Base-by-base conservation (phyloP, 805 yeast genomes). In the Saccharomycopsis sp. region DNA sequence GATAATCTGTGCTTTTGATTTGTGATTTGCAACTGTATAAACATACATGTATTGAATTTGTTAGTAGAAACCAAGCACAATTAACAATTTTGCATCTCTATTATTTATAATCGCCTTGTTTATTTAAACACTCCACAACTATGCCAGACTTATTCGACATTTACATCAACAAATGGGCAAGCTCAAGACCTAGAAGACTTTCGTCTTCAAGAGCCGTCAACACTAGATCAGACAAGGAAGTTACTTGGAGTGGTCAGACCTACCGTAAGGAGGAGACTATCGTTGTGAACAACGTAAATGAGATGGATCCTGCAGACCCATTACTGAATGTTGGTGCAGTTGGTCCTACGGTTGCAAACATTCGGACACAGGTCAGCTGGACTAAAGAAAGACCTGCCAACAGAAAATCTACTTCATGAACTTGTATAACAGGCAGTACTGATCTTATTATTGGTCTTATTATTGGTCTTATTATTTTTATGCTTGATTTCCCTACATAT, bases 301-400 rank as follows among this genome's bases (percentile, higher is more conserved):
- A 29, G 5, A 7, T 29, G 38, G 38, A 29, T n/a, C n/a, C n/a
- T n/a, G n/a, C n/a, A n/a, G n/a, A n/a, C n/a, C n/a, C n/a, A n/a
- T n/a, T n/a, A n/a, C n/a, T n/a, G n/a, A 19, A 52, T 20, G 24
- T 19, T 52, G 55, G 24, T 25, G 17, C 20, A 3, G 20, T 23
- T 8, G 22, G 15, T 20, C 53, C 54, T 34, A 44, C 41, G 2
- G 56, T 59, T 3, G 61, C 63, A 20, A 58, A 60, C 51, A 56
- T 60, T 1, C 44, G 63, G 17, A 60, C 63, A 7, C 60, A 60
- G 23, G 19, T 35, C 23, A 19, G 52, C 12, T 62, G 61, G 63
- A 44, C 55, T n/a, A 54, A 47, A 34, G 55, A 55, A 8, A 57
- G 47, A 47, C 23, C 34, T 12, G 23, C 7, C 19, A 53, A 41